Evolutionary conservation across 2,329 filamentous ascomycete species (phyloP), one percentile per base, ranked within the genome.

Genomic region (Trichocomaceae sp.): DNA sequence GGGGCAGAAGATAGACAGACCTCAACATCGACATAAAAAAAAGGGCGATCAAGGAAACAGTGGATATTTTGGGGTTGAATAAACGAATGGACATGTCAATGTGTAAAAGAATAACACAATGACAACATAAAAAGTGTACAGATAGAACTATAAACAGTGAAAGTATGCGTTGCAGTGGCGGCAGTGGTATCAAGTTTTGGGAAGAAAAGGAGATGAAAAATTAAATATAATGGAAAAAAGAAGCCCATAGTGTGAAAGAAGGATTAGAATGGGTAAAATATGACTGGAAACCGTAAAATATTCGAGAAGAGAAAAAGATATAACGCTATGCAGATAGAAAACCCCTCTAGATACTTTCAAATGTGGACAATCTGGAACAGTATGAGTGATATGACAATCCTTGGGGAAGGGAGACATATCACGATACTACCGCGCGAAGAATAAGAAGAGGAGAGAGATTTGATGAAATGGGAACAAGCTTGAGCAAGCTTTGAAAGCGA

Each of bases 151-250:
- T 53, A 20, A 53, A 53, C 51, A 53, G 33, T 53, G 51, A 53
- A 53, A 47, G 50, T 52, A 47, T 23, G 35, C 13, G 17, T n/a
- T 37, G 47, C 20, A 33, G 37, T 41, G 44, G 51, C 51, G 20
- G 39, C 44, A 53, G 51, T 53, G 51, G 51, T 53, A 53, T 53
- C 51, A 53, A 53, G 45, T 41, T 35, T 47, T 31, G 44, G n/a
- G 12, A 26, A n/a, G 26, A 41, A 15, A 29, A 15, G 23, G 17
- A 31, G 22, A 31, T n/a, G 4, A 41, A 37, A 15, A 12, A 20
- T 4, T 31, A 47, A 47, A 31, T 41, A 53, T 31, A 53, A 41
- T 19, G 47, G 47, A 47, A 37, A 47, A 47, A 39, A 20, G 50
- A 23, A 33, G 17, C 39, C 39, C 39, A 39, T 12, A 42, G 15